Evolutionary conservation across 2,329 filamentous ascomycete genomes (phyloP), one percentile per base, ranked within the genome.

Genomic region (Blastomyces emzantsi): DNA sequence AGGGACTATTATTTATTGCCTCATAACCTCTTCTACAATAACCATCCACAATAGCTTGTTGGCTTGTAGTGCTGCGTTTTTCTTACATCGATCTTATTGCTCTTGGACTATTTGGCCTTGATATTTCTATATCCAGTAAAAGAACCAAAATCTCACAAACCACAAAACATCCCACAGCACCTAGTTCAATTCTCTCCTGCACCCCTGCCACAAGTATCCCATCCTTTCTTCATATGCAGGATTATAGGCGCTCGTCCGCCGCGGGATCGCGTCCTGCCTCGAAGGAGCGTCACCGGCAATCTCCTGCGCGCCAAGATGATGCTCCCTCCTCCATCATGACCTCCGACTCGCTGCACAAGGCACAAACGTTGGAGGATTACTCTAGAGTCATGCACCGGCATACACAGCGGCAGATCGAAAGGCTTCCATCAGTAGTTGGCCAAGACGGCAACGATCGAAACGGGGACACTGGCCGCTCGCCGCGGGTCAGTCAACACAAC

Each of bases 371-470:
- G 4, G 28, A 60, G 41, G 57, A 60, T 39, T 68, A 68, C 30
- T 59, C 65, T 2, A 63, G 64, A 45, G 33, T 61, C n/a, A 68
- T 68, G 66, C 63, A 67, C 49, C 51, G 64, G 52, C 67, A 68
- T 57, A 68, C 67, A 2, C 60, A 64, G 49, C 57, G 60, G 22
- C 66, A 67, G 41, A 66, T 67, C 17, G 63, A 66, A 52, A 41
- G 30, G 15, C 41, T 60, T n/a, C 28, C 56, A 15, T 11, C 28
- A 17, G 13, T 41, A 3, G 17, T 13, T 36, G 28, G 6, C 7
- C 55, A 36, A 19, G 47, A 11, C 17, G 9, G 19, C 30, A 41
- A 33, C 25, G 41, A 47, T 25, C 19, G 58, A 19, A n/a, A 60
- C 22, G 25, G 30, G 36, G 41, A 25, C 9, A n/a, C 51, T 30